phyloP scores from a whole-genome alignment of 176 grass and related monocot species.

The Lolium perenne region DNA sequence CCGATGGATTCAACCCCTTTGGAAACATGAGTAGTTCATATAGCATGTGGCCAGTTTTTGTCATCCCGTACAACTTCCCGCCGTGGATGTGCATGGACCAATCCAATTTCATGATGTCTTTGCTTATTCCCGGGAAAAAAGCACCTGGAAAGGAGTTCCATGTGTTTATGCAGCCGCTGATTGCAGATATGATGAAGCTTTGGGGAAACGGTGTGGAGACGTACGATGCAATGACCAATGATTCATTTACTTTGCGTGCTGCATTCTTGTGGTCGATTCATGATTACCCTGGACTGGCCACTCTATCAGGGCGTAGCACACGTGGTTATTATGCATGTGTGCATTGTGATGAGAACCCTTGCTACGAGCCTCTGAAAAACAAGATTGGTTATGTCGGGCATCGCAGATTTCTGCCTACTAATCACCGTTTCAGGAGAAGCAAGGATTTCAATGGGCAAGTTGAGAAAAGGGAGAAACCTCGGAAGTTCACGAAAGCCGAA shows the following conservation, averaged over 20 bases:
- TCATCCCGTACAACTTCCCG: background rate
- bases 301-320: background rate
- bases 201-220: conserved; percentile 3
- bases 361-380: background rate
- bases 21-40: background rate
- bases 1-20: conserved; percentile 30
- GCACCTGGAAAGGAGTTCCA: conserved; percentile 20
- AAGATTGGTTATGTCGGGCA: background rate
- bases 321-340: conserved; percentile 10
- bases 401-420: background rate
- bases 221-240: background rate
- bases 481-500: background rate
- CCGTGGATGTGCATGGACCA: background rate
- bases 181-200: conserved; percentile 6
- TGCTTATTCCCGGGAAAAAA: background rate
- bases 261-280: conserved; percentile 13
- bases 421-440: background rate
- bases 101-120: conserved; percentile 15
- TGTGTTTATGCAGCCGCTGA: background rate
- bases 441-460: background rate
- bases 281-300: conserved; percentile 3
- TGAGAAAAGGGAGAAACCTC: background rate
- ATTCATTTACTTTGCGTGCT: background rate
- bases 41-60: conserved; percentile 5
- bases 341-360: background rate